Evolutionary conservation across 1,284 basidiomycete species (phyloP).

Genomic region (Laetiporus sulphureus): DNA sequence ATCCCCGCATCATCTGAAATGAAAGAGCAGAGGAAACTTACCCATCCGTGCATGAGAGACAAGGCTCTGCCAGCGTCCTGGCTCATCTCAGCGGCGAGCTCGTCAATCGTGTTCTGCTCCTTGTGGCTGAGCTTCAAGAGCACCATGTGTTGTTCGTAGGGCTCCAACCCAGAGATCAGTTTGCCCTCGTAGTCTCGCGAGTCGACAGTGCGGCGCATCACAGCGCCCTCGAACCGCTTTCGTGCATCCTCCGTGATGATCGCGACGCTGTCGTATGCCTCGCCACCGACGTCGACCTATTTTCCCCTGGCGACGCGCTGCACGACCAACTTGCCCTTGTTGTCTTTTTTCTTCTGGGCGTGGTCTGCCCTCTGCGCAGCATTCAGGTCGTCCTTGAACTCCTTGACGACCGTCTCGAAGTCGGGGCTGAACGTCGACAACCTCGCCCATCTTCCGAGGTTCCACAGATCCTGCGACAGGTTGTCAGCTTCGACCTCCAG

Average conservation of each 20-base stretch:
- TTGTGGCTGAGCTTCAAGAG: background rate
- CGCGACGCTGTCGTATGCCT: background rate
- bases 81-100: background rate
- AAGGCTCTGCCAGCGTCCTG: background rate
- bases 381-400: background rate
- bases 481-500: background rate
- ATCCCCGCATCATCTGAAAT: too few relatives aligned
- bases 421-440: background rate
- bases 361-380: background rate
- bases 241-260: background rate
- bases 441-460: background rate
- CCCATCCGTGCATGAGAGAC: too few relatives aligned
- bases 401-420: background rate
- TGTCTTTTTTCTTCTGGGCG: background rate
- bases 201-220: conserved; percentile 5
- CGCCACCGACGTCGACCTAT: background rate
- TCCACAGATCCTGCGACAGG: background rate
- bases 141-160: background rate
- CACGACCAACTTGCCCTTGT: background rate
- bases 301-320: background rate
- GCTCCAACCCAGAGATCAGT: conserved; percentile 2
- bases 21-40: too few relatives aligned
- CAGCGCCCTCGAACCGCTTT: background rate
- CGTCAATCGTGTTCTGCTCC: background rate
- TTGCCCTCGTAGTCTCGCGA: background rate